phyloP scores from a whole-genome alignment of 2,329 filamentous ascomycete species.

The Aspergillus pseudoglaucus region DNA sequence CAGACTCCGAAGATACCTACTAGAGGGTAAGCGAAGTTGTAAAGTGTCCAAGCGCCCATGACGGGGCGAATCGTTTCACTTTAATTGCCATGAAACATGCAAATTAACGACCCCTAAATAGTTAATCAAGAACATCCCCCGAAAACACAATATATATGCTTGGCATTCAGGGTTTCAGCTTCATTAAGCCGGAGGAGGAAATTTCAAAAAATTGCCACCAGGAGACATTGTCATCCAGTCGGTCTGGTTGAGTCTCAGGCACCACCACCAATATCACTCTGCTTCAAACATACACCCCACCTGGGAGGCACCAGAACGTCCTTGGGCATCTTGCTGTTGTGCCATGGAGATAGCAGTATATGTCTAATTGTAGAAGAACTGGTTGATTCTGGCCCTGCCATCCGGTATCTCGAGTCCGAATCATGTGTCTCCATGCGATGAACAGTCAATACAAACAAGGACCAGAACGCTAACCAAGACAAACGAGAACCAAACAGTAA shows the following conservation, averaged over 20 bases:
- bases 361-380: too few species aligned
- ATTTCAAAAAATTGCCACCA: neutral
- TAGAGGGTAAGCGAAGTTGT: neutral
- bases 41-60: conserved; percentile 8
- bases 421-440: too few species aligned
- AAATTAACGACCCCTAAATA: conserved; percentile 4
- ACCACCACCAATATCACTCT: neutral
- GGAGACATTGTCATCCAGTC: neutral
- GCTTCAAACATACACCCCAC: too few species aligned
- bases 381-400: too few species aligned
- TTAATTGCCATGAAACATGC: conserved; percentile 14
- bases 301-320: too few species aligned
- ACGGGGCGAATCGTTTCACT: conserved; percentile 10
- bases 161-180: conserved; percentile 17
- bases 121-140: neutral
- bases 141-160: conserved; percentile 7
- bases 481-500: too few species aligned
- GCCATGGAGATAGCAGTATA: too few species aligned
- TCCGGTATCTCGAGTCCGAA: too few species aligned
- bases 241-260: neutral
- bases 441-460: neutral
- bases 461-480: neutral
- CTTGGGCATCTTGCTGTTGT: too few species aligned
- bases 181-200: conserved; percentile 10
- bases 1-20: neutral